phyloP scores from a whole-genome alignment of 176 grass and related monocot genomes.

The Lolium perenne region DNA sequence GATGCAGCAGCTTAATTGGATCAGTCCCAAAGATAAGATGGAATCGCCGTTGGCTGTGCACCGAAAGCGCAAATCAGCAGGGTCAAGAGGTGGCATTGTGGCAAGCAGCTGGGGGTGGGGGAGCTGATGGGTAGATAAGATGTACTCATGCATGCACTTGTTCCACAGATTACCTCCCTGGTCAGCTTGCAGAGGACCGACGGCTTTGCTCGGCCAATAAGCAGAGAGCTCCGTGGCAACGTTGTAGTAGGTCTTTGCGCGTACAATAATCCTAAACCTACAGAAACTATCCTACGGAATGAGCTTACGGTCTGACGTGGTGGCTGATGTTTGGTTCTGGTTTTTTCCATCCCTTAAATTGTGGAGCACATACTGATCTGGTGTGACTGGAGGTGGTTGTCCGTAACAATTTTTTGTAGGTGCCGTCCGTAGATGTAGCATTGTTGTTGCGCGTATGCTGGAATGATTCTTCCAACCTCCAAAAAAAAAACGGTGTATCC shows the following conservation, averaged over 20 bases:
- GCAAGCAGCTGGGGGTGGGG: not conserved
- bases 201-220: not conserved
- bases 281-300: too few relatives aligned
- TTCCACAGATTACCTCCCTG: not conserved
- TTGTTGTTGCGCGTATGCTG: not conserved
- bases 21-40: conserved; percentile 40
- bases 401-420: too few relatives aligned
- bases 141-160: too few relatives aligned
- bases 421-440: too few relatives aligned
- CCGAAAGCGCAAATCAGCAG: conserved; percentile 12
- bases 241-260: not conserved
- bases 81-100: not conserved
- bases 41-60: conserved; percentile 35
- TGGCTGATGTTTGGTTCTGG: too few relatives aligned
- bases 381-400: too few relatives aligned
- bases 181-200: not conserved
- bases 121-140: not conserved
- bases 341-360: too few relatives aligned
- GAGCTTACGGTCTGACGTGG: too few relatives aligned
- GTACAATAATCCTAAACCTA: too few relatives aligned
- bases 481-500: too few relatives aligned
- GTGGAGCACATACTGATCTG: too few relatives aligned
- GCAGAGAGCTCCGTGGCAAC: not conserved
- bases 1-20: not conserved
- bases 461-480: too few relatives aligned